phyloP scores from a whole-genome alignment of 2,329 filamentous ascomycete species.

The Juglanconis oblonga region DNA sequence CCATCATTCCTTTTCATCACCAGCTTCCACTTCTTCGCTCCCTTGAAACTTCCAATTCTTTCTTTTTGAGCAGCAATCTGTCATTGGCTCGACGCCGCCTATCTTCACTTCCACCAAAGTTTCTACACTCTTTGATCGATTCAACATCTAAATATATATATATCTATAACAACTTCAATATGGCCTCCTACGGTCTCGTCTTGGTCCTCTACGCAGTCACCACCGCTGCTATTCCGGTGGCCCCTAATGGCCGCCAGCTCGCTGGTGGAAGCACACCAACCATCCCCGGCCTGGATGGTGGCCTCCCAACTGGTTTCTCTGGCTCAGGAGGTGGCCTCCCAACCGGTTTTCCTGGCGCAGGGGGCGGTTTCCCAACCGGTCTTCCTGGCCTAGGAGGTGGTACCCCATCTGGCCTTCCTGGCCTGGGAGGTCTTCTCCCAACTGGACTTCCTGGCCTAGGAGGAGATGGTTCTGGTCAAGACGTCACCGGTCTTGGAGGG shows the following conservation, averaged over 20 bases:
- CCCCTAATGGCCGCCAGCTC: background rate
- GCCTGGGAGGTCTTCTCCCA: background rate
- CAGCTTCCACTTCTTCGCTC: too few species aligned
- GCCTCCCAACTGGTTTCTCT: background rate
- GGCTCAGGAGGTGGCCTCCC: background rate
- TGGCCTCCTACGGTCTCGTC: background rate
- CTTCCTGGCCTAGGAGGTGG: background rate
- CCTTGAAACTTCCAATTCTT: too few species aligned
- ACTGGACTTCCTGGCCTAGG: background rate
- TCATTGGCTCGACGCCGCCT: too few species aligned
- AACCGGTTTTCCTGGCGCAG: background rate
- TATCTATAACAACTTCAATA: too few species aligned
- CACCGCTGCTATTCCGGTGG: background rate
- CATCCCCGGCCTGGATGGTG: background rate
- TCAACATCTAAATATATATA: too few species aligned
- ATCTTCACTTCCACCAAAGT: too few species aligned
- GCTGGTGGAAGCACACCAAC: background rate
- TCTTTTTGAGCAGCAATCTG: too few species aligned
- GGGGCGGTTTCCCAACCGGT: background rate
- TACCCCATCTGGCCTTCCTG: background rate
- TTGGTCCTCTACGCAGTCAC: slow-evolving; percentile 4
- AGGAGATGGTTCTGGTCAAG: background rate
- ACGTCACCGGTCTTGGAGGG: too few species aligned
- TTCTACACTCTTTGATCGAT: too few species aligned
- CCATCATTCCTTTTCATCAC: too few species aligned